Conservation (phyloP, 208 protist species). For the Leishmania lainsoni region DNA sequence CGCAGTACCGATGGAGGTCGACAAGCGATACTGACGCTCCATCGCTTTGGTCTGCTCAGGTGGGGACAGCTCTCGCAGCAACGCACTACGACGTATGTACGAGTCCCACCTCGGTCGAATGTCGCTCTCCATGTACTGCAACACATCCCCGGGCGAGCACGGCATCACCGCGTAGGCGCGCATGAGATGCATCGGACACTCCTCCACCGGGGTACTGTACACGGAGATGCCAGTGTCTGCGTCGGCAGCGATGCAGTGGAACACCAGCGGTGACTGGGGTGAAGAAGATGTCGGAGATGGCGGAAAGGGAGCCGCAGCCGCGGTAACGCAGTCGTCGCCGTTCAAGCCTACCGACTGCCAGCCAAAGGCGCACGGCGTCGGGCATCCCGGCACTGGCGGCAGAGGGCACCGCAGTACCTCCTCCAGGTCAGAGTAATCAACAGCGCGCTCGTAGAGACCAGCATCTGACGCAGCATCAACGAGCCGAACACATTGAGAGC, state of each 20-base stretch:
- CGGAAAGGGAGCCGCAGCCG: background rate
- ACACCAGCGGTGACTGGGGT: constrained; percentile 25
- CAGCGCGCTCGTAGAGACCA: constrained; percentile 44
- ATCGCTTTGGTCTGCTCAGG: background rate
- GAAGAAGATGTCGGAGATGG: background rate
- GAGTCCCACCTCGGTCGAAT: constrained; percentile 69
- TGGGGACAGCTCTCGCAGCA: constrained; percentile 49
- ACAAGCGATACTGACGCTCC: background rate
- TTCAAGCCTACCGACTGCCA: too few species aligned
- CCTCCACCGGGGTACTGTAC: constrained; percentile 61
- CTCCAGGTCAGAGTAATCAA: constrained; percentile 56
- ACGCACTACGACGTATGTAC: constrained; percentile 44
- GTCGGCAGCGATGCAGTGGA: constrained; percentile 54
- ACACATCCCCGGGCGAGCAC: constrained; percentile 46
- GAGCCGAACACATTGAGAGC: background rate
- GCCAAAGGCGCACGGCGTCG: constrained; percentile 20
- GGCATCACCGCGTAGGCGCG: constrained; percentile 66
- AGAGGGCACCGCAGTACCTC: constrained; percentile 41
- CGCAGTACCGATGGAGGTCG: constrained; percentile 11
- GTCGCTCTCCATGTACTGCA: constrained; percentile 61
- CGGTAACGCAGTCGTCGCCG: background rate
- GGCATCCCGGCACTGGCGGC: constrained; percentile 29
- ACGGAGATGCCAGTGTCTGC: constrained; percentile 40
- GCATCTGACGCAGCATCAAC: constrained; percentile 29
- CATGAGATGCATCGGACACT: constrained; percentile 77